Percentiles rank a stretch among this genome's conserved stretches.
Conservation (phyloP, 2,329 filamentous ascomycete genomes). For the Neonectria sp. region DNA sequence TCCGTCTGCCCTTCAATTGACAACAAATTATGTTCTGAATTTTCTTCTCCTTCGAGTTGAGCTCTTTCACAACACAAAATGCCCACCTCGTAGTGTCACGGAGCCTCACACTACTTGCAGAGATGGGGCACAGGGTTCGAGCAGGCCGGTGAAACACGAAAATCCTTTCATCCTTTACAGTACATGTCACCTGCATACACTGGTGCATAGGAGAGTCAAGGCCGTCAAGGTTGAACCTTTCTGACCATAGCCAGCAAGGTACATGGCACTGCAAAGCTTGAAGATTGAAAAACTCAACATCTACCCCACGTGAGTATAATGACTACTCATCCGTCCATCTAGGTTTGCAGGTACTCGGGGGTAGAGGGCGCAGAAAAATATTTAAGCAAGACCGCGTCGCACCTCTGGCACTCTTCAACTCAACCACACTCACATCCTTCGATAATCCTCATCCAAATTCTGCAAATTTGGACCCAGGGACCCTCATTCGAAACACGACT, state of each 20-base stretch:
- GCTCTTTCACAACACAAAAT: too few species aligned
- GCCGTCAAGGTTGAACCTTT: not conserved
- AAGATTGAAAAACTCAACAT: not conserved
- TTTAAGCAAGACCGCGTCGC: not conserved
- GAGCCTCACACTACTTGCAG: not conserved
- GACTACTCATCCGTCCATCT: not conserved
- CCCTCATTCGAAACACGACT: not conserved
- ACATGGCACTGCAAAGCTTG: not conserved
- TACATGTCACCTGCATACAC: too few species aligned
- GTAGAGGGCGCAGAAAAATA: not conserved
- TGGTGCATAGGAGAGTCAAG: too few species aligned
- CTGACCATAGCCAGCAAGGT: not conserved
- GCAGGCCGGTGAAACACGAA: not conserved
- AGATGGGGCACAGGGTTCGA: not conserved
- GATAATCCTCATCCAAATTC: not conserved
- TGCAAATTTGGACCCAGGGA: constrained; percentile 1
- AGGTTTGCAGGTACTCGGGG: not conserved
- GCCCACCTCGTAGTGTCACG: too few species aligned
- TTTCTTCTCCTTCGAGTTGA: too few species aligned
- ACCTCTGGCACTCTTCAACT: not conserved
- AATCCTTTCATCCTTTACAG: too few species aligned
- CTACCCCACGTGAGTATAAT: not conserved
- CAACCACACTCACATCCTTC: constrained; percentile 3
- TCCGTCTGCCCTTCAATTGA: not conserved
- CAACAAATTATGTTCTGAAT: too few species aligned